Evolutionary conservation across 2,329 filamentous ascomycete genomes (phyloP).

Genomic region (Alternaria panax): DNA sequence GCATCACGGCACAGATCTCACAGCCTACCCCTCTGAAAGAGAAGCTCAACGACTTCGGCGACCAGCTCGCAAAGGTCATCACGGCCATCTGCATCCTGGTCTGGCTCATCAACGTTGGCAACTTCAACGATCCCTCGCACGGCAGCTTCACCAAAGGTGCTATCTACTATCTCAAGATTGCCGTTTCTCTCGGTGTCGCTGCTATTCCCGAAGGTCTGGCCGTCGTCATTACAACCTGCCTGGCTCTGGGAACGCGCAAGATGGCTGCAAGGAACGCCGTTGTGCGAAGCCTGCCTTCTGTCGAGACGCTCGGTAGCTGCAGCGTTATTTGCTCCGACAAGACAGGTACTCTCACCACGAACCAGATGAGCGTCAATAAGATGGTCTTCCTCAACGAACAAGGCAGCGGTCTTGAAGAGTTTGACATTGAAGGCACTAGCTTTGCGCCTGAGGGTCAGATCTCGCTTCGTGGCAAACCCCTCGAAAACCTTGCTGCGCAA

Average conservation of each 20-base stretch:
- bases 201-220: conserved; percentile 97
- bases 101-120: conserved; percentile 97
- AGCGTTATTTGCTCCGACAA: conserved; percentile 99
- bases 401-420: conserved; percentile 79
- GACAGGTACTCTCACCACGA: conserved; percentile 96
- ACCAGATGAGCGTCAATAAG: conserved; percentile 99
- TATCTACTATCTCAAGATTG: conserved; percentile 99
- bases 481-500: conserved; percentile 72
- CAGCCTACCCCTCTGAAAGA: conserved; percentile 97
- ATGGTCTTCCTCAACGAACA: conserved; percentile 80
- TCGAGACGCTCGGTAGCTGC: conserved; percentile 97
- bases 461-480: conserved; percentile 69
- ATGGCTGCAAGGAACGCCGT: conserved; percentile 99
- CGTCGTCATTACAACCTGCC: conserved; percentile 98
- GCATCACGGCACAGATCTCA: conserved; percentile 96
- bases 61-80: conserved; percentile 95
- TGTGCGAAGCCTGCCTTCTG: conserved; percentile 92
- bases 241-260: conserved; percentile 94
- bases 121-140: conserved; percentile 94
- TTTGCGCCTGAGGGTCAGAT: conserved; percentile 85
- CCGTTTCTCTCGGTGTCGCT: conserved; percentile 95
- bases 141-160: conserved; percentile 95
- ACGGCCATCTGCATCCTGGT: conserved; percentile 95
- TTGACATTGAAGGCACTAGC: conserved; percentile 90
- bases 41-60: conserved; percentile 98